Conservation (phyloP, 2,329 filamentous ascomycete species). For the Talaromyces sp. region DNA sequence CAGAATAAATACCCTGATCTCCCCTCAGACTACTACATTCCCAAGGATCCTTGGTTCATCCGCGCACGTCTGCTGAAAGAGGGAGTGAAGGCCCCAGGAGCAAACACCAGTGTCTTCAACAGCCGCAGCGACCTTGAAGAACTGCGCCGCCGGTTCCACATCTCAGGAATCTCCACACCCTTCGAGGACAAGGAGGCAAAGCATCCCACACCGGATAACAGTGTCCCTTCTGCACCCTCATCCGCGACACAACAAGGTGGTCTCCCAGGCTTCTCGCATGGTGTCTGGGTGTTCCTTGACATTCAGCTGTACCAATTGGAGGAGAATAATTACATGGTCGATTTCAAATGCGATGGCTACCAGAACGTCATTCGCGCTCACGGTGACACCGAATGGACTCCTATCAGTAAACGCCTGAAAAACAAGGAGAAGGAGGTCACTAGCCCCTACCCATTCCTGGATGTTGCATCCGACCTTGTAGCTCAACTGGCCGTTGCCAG, state of each 20-base stretch:
- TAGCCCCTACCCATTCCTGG: conserved; percentile 92
- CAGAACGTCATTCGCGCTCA: conserved; percentile 73
- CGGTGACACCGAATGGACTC: conserved; percentile 49
- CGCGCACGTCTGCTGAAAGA: conserved; percentile 85
- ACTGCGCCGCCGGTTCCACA: conserved; percentile 42
- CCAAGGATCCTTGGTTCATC: conserved; percentile 93
- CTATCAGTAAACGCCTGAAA: conserved; percentile 51
- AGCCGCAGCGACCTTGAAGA: conserved; percentile 47
- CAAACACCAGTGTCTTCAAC: conserved; percentile 41
- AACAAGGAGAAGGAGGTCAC: conserved; percentile 93
- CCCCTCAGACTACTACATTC: conserved; percentile 72
- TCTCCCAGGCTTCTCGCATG: conserved; percentile 58
- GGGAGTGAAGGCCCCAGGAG: conserved; percentile 64
- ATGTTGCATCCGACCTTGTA: conserved; percentile 88
- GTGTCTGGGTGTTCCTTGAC: conserved; percentile 90
- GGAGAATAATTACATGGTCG: conserved; percentile 87
- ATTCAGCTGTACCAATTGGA: conserved; percentile 97
- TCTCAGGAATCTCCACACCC: conserved; percentile 36
- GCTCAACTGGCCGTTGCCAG: conserved; percentile 88
- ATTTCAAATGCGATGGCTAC: conserved; percentile 98
- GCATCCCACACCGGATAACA: conserved; percentile 36
- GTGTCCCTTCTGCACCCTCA: conserved; percentile 37
- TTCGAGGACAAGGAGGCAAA: conserved; percentile 29
- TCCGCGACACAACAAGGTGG: conserved; percentile 37
- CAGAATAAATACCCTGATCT: conserved; percentile 50